A percentile compares a stretch with the other conserved stretches of the same genome.
Evolutionary conservation across 2,329 filamentous ascomycete species (phyloP).

Genomic region (Fusarium sp.): DNA sequence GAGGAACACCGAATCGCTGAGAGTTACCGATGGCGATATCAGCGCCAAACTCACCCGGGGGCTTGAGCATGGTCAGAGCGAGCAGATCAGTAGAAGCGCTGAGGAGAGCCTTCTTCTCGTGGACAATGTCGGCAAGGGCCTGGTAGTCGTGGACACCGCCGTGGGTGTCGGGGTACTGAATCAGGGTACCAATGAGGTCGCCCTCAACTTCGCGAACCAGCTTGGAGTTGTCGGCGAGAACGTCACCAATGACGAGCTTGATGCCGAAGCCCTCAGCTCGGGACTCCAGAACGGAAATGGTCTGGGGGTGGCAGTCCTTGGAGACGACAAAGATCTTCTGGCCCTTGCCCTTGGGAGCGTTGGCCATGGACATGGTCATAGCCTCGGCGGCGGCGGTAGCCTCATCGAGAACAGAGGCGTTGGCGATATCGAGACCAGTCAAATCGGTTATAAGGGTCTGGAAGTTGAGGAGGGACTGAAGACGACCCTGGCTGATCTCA

Average conservation of each 20-base stretch:
- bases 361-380: slow-evolving; percentile 87
- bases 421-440: slow-evolving; percentile 88
- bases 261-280: slow-evolving; percentile 92
- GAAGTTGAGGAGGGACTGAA: slow-evolving; percentile 94
- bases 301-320: slow-evolving; percentile 86
- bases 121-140: slow-evolving; percentile 79
- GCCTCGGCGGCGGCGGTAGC: slow-evolving; percentile 94
- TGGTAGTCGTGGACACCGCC: slow-evolving; percentile 86
- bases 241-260: slow-evolving; percentile 80
- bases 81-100: slow-evolving; percentile 91
- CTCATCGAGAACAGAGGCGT: slow-evolving; percentile 92
- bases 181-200: slow-evolving; percentile 87
- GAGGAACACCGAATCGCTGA: slow-evolving; percentile 91
- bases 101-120: slow-evolving; percentile 83
- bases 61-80: slow-evolving; percentile 87
- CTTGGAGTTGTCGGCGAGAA: slow-evolving; percentile 75
- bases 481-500: slow-evolving; percentile 93
- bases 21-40: slow-evolving; percentile 95
- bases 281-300: slow-evolving; percentile 85
- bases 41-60: slow-evolving; percentile 93
- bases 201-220: slow-evolving; percentile 82
- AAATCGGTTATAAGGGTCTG: slow-evolving; percentile 93
- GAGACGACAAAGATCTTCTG: slow-evolving; percentile 90
- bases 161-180: slow-evolving; percentile 93
- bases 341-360: slow-evolving; percentile 74